Percentiles rank a stretch among this genome's conserved stretches.
Evolutionary conservation across 495 filamentous ascomycete genomes (phyloP).

Genomic region (Tetracladium setigerum): DNA sequence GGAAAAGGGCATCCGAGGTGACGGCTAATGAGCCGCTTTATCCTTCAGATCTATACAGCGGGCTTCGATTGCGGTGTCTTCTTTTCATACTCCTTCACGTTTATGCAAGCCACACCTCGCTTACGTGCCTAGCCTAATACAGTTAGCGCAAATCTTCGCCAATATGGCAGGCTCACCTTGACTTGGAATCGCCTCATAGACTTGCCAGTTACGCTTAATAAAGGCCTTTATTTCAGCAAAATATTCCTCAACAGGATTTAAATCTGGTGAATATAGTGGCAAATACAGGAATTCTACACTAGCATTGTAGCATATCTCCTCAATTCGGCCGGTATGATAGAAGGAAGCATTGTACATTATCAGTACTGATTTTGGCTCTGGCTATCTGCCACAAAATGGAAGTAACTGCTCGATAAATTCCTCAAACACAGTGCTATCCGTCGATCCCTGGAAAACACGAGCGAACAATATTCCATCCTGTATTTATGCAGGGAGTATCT

Average conservation of each 20-base stretch:
- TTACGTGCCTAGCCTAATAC: too few relatives aligned
- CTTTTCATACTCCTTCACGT: too few relatives aligned
- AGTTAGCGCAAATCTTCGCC: too few relatives aligned
- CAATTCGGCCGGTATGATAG: slow-evolving; percentile 26
- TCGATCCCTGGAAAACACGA: slow-evolving; percentile 31
- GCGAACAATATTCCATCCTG: slow-evolving; percentile 30
- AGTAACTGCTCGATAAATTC: slow-evolving; percentile 36
- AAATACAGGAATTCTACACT: slow-evolving; percentile 32
- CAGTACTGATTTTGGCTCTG: slow-evolving; percentile 33
- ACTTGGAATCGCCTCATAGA: slow-evolving; percentile 6
- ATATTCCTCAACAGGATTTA: slow-evolving; percentile 28
- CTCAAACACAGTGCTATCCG: slow-evolving; percentile 31
- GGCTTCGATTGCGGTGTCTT: too few relatives aligned
- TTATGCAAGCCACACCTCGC: too few relatives aligned
- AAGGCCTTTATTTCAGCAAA: slow-evolving; percentile 14
- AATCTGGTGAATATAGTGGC: slow-evolving; percentile 27
- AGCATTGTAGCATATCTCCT: slow-evolving; percentile 26
- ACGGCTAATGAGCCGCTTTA: too few relatives aligned
- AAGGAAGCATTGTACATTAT: slow-evolving; percentile 42
- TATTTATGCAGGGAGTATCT: slow-evolving; percentile 35
- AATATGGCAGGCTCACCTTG: too few relatives aligned
- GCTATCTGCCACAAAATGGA: slow-evolving; percentile 29
- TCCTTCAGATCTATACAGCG: too few relatives aligned
- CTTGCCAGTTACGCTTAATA: slow-evolving; percentile 16
- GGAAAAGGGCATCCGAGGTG: too few relatives aligned